Evolutionary conservation across 768 basidiomycete genomes (phyloP).

Genomic region (Symmetrospora coprosmae): DNA sequence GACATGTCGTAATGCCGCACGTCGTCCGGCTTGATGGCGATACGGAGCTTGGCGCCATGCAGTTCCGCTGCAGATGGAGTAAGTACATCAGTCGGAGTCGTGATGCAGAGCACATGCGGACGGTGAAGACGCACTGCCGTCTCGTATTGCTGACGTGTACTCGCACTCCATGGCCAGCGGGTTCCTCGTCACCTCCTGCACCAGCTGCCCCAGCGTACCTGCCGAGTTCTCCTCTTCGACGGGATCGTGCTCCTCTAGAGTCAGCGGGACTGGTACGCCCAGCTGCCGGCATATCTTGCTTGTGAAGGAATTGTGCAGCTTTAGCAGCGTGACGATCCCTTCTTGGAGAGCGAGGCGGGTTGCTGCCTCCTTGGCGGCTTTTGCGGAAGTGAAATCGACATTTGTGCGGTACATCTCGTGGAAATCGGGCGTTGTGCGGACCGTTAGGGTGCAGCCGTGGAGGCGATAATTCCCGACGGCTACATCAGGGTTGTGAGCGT

Average conservation of each 20-base stretch:
- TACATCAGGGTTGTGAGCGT: too few relatives aligned
- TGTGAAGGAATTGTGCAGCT: conserved; percentile 15
- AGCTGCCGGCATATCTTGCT: conserved; percentile 8
- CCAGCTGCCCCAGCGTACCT: not conserved
- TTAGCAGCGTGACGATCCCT: conserved; percentile 8
- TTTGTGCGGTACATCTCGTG: not conserved
- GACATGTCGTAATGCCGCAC: not conserved
- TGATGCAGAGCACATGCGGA: not conserved
- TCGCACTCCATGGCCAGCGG: not conserved
- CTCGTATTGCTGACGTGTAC: not conserved
- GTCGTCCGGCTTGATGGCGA: not conserved
- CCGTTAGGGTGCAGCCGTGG: not conserved
- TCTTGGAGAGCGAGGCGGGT: not conserved
- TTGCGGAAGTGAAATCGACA: not conserved
- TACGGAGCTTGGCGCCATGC: not conserved
- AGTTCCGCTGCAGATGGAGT: conserved; percentile 1
- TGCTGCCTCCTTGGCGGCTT: conserved; percentile 3
- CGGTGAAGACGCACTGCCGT: not conserved
- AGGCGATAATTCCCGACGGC: not conserved
- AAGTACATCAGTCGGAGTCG: not conserved
- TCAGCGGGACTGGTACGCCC: not conserved
- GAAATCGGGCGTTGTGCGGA: conserved; percentile 1
- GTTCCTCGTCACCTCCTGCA: conserved; percentile 2
- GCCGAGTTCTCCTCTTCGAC: conserved; percentile 15
- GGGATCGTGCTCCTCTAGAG: conserved; percentile 16